Evolutionary conservation across 2,329 filamentous ascomycete genomes (phyloP).

Genomic region (Cladosporium sp.): DNA sequence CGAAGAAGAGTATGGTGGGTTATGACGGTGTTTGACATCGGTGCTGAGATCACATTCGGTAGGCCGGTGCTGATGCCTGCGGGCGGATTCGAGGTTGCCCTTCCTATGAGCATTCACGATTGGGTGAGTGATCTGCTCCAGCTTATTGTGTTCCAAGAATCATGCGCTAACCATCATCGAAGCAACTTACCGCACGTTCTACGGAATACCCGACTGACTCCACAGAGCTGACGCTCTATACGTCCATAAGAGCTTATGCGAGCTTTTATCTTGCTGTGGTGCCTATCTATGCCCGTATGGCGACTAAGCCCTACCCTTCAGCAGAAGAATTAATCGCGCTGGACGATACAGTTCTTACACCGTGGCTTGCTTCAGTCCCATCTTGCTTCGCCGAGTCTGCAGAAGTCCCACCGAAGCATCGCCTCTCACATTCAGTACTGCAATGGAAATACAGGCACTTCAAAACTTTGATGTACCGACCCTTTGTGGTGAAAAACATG

Average conservation of each 20-base stretch:
- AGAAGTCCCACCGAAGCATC: conserved; percentile 28
- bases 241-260: not conserved
- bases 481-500: conserved; percentile 48
- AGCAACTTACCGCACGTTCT: not conserved
- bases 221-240: not conserved
- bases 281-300: conserved; percentile 42
- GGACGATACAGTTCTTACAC: not conserved
- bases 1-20: conserved; percentile 40
- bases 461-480: conserved; percentile 51
- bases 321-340: not conserved
- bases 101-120: conserved; percentile 32
- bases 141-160: not conserved
- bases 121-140: not conserved
- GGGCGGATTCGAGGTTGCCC: conserved; percentile 44
- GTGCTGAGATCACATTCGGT: conserved; percentile 53
- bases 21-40: conserved; percentile 49
- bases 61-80: conserved; percentile 49
- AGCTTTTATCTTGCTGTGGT: conserved; percentile 36
- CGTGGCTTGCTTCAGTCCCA: not conserved
- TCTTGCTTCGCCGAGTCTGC: conserved; percentile 35
- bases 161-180: not conserved
- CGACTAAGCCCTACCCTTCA: not conserved
- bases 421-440: conserved; percentile 27
- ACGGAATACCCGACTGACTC: conserved; percentile 42
- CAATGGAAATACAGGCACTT: conserved; percentile 48